Evolutionary conservation across 1,139 yeast species (phyloP).

Genomic region (Pichia sp.): DNA sequence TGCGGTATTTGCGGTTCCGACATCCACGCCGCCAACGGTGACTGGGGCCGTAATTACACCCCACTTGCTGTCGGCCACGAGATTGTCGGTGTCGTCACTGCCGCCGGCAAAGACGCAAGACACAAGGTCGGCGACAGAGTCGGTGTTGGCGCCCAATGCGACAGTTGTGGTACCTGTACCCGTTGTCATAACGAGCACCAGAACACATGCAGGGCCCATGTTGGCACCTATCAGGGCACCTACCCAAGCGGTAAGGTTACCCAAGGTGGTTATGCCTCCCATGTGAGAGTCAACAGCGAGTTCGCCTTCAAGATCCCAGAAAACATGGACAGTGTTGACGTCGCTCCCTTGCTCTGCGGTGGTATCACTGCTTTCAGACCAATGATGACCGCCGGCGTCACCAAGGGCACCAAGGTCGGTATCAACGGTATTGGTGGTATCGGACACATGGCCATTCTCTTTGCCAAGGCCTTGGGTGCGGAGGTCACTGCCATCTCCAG

Average conservation of each 20-base stretch:
- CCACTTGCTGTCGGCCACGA: constrained; percentile 43
- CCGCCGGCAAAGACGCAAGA: constrained; percentile 38
- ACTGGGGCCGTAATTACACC: constrained; percentile 34
- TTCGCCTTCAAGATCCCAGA: constrained; percentile 56
- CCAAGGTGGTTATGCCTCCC: constrained; percentile 61
- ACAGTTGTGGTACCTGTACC: constrained; percentile 44
- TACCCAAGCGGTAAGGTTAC: constrained; percentile 38
- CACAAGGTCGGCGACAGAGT: constrained; percentile 54
- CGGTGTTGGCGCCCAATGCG: constrained; percentile 56
- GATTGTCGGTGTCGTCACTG: constrained; percentile 40
- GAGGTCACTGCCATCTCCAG: constrained; percentile 54
- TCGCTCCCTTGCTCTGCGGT: constrained; percentile 64
- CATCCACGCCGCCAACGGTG: constrained; percentile 37
- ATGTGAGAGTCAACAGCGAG: constrained; percentile 46
- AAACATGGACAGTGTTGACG: constrained; percentile 38
- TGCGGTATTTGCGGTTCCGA: constrained; percentile 65
- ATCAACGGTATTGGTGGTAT: constrained; percentile 56
- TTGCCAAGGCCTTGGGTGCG: constrained; percentile 55
- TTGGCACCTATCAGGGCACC: constrained; percentile 41
- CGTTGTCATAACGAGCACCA: constrained; percentile 43
- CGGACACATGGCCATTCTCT: constrained; percentile 54
- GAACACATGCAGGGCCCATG: constrained; percentile 40
- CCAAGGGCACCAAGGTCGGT: constrained; percentile 42
- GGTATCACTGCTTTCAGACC: constrained; percentile 62
- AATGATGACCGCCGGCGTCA: constrained; percentile 39